Conservation (phyloP, 129 eudicot species). For the Cynara cardunculus region DNA sequence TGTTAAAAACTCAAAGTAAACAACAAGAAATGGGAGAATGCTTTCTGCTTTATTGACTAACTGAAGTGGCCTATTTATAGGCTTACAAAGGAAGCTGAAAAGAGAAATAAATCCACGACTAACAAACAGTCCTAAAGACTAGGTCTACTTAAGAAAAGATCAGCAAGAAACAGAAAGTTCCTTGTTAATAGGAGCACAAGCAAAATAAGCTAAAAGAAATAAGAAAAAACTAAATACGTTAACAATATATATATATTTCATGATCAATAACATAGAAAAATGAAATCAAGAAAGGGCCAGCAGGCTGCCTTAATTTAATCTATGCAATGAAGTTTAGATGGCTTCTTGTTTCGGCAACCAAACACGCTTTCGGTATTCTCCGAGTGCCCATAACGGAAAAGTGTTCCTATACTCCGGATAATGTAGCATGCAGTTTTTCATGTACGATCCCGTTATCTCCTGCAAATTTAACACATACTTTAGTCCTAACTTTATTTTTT, state of each 20-base stretch:
- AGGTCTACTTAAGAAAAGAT: too few relatives aligned
- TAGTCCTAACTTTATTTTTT: background rate
- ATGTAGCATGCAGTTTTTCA: slow-evolving; percentile 39
- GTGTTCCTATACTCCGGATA: slow-evolving; percentile 30
- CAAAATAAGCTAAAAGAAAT: too few relatives aligned
- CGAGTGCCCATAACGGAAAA: slow-evolving; percentile 29
- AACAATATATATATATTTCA: background rate
- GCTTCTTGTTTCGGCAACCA: slow-evolving; percentile 14
- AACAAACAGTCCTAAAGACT: too few relatives aligned
- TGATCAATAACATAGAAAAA: background rate
- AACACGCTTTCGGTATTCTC: slow-evolving; percentile 25
- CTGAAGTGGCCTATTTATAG: too few relatives aligned
- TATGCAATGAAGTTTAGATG: background rate
- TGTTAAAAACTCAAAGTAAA: too few relatives aligned
- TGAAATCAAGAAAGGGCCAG: background rate
- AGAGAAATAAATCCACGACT: too few relatives aligned
- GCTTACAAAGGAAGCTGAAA: too few relatives aligned
- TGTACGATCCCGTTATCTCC: slow-evolving; percentile 32
- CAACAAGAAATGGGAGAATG: too few relatives aligned
- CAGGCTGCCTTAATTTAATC: background rate
- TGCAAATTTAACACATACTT: background rate
- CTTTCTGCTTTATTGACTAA: too few relatives aligned
- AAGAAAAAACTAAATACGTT: too few relatives aligned
- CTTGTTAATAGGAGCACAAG: too few relatives aligned
- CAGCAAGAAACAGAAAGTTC: too few relatives aligned